Evolutionary conservation across 1,284 basidiomycete species (phyloP), one percentile per base, ranked within the genome.

Genomic region (Leccinum insolens): DNA sequence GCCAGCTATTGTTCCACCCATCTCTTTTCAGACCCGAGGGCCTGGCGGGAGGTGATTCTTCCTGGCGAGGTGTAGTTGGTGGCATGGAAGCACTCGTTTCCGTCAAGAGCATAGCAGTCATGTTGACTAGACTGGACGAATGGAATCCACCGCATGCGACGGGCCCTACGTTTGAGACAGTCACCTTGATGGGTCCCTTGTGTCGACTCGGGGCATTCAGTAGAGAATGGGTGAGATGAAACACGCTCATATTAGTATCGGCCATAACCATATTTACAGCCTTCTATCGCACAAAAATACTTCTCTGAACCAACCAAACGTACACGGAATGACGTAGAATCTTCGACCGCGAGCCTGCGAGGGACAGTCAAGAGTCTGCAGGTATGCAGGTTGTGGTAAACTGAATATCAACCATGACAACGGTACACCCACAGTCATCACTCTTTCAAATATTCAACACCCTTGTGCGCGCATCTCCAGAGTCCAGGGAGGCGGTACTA

Each of bases 381-480:
- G 84, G 93, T 93, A 62, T 58, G 72, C 25, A 34, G 17, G 4
- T 52, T 31, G 46, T 49, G 28, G 3, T 20, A n/a, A 61, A 2
- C 9, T 63, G 34, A 31, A 17, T 17, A 37, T 59, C 9, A 25
- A 67, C 77, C 68, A 9, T 39, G 17, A 58, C 58, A 49, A 64
- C 31, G 20, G 63, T 22, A 63, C 61, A 58, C 49, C 61, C 17
- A 20, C 68, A 96, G 88, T 85, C 86, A 1, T 89, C 92, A 5
- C 83, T 99, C 61, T 99, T 98, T 82, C 88, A 91, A 77, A 88
- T 98, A 64, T 95, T 96, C 80, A 96, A 98, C 75, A 83, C 90
- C 2, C 84, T 99, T 25, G 92, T 99, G 17, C 89, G 97, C 37
- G 89, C 95, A 0, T 92, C 93, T 0, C 82, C 95, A 0, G 87